Conservation (phyloP, 495 filamentous ascomycete species). For the Podospora conica region DNA sequence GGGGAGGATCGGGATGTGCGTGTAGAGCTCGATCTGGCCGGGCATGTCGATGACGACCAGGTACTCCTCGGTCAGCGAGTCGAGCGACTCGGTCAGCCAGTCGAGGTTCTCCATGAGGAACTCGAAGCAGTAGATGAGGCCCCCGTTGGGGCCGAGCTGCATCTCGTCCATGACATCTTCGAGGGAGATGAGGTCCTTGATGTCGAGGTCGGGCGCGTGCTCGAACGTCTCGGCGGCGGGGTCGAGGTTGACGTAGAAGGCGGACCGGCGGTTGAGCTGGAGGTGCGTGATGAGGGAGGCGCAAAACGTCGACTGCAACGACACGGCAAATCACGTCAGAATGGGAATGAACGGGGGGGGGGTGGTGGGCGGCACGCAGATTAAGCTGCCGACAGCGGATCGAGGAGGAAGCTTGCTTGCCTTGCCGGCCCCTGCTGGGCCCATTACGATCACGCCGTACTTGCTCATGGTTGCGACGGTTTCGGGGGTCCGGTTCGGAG, state of each 20-base stretch:
- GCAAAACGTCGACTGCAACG: constrained; percentile 79
- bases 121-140: constrained; percentile 97
- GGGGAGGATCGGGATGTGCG: constrained; percentile 88
- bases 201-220: constrained; percentile 91
- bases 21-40: constrained; percentile 98
- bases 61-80: constrained; percentile 86
- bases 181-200: constrained; percentile 90
- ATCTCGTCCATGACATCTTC: constrained; percentile 99
- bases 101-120: constrained; percentile 93
- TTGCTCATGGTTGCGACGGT: constrained; percentile 64
- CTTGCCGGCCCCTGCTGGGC: constrained; percentile 85
- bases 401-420: constrained; percentile 32
- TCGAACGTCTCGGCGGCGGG: constrained; percentile 90
- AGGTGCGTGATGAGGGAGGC: constrained; percentile 87
- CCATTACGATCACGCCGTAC: constrained; percentile 90
- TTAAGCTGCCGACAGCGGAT: constrained; percentile 6
- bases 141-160: constrained; percentile 87
- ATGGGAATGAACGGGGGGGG: too few relatives aligned
- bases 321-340: constrained; percentile 13
- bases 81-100: constrained; percentile 82
- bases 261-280: constrained; percentile 75
- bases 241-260: constrained; percentile 96
- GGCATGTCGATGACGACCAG: constrained; percentile 98
- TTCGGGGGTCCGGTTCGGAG: background rate
- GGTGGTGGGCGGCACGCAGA: constrained; percentile 1